Conservation (phyloP, 2,329 filamentous ascomycete species). For the Fusarium subtropicale region DNA sequence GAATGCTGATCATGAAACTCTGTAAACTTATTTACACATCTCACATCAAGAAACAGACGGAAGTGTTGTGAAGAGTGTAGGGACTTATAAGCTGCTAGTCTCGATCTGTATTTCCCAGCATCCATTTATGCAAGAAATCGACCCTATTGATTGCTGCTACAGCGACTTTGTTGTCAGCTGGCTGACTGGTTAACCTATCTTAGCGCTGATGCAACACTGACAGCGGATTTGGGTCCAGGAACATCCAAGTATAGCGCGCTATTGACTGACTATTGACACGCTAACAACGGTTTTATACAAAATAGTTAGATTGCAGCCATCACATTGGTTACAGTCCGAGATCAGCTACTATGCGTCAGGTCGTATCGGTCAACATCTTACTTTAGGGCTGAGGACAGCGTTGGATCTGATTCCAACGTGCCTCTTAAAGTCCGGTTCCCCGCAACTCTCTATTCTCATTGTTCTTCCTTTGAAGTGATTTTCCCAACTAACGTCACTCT, state of each 20-base stretch:
- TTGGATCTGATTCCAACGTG: neutral
- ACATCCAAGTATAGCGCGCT: too few relatives aligned
- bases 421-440: neutral
- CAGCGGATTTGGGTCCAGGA: too few relatives aligned
- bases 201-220: too few relatives aligned
- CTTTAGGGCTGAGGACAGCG: neutral
- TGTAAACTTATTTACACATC: too few relatives aligned
- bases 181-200: too few relatives aligned
- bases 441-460: neutral
- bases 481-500: neutral
- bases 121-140: rapidly evolving
- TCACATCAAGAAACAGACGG: too few relatives aligned
- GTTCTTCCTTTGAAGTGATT: neutral
- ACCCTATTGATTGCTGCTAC: neutral
- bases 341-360: neutral
- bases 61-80: too few relatives aligned
- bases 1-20: too few relatives aligned
- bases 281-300: too few relatives aligned
- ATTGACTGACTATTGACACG: too few relatives aligned
- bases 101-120: too few relatives aligned
- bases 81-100: too few relatives aligned
- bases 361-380: neutral
- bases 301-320: neutral
- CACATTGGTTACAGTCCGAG: neutral
- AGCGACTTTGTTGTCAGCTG: neutral